Percentiles rank a stretch among this genome's conserved stretches.
phyloP scores from a whole-genome alignment of 345 rosid species.

The Populus davidiana region DNA sequence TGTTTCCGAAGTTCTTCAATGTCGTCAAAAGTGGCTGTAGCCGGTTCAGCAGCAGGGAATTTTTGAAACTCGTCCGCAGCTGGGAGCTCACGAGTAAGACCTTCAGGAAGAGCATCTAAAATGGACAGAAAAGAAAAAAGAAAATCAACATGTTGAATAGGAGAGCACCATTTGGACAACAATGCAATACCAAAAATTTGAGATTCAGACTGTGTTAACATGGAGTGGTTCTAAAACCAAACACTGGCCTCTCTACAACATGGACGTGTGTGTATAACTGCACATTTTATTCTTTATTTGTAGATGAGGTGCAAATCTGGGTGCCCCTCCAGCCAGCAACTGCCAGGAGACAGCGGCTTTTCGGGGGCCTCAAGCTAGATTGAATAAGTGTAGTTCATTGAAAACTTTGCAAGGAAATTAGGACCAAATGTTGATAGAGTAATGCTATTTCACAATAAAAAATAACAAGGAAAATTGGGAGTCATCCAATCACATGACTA shows the following conservation, averaged over 20 bases:
- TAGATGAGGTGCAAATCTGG: background rate
- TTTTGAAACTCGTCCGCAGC: constrained; percentile 59
- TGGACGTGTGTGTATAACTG: background rate
- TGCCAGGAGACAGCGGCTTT: background rate
- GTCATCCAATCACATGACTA: too few relatives aligned
- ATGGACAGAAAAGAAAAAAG: background rate
- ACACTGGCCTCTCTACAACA: background rate
- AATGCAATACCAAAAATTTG: background rate
- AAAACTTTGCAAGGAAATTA: background rate
- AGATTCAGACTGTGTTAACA: background rate
- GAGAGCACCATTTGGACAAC: background rate
- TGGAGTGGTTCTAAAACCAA: background rate
- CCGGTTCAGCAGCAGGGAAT: constrained; percentile 33
- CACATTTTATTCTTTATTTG: background rate
- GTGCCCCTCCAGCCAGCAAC: too few relatives aligned
- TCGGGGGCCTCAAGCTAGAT: background rate
- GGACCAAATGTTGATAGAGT: background rate
- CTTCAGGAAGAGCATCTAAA: constrained; percentile 76
- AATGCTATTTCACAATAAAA: too few relatives aligned
- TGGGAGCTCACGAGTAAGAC: constrained; percentile 84
- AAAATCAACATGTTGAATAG: background rate
- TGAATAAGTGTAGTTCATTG: background rate
- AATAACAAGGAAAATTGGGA: too few relatives aligned
- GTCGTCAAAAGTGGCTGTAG: constrained; percentile 51
- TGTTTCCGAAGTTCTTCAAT: constrained; percentile 79